Conservation (phyloP, 1,284 basidiomycete genomes). For the Cutaneotrichosporon sp. region DNA sequence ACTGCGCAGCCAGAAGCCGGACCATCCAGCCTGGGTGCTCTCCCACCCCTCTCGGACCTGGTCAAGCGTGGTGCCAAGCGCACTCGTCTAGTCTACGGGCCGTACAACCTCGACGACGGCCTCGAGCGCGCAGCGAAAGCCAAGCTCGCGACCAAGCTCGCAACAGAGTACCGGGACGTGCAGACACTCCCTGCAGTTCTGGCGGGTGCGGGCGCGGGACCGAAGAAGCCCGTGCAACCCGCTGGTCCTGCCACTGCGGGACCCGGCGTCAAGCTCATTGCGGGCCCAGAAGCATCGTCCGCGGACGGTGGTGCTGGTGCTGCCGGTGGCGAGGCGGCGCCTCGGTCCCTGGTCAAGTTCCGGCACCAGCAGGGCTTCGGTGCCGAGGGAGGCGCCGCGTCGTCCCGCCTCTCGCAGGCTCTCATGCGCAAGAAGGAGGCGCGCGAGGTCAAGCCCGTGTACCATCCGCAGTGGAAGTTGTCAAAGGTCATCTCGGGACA, state of each 20-base stretch:
- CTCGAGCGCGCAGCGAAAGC: conserved; percentile 52
- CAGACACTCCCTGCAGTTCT: conserved; percentile 80
- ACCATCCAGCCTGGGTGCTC: conserved; percentile 27
- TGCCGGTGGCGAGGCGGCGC: conserved; percentile 16
- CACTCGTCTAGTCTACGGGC: conserved; percentile 52
- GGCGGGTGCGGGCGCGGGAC: conserved; percentile 72
- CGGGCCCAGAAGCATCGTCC: conserved; percentile 2
- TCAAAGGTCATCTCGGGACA: conserved; percentile 96
- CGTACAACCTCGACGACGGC: conserved; percentile 35
- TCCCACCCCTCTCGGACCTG: conserved; percentile 51
- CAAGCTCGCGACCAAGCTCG: conserved; percentile 65
- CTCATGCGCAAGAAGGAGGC: conserved; percentile 87
- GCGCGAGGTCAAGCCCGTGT: conserved; percentile 86
- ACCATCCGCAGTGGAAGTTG: conserved; percentile 92
- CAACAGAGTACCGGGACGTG: conserved; percentile 80
- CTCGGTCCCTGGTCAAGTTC: conserved; percentile 49
- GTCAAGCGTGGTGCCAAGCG: conserved; percentile 52
- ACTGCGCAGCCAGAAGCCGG: conserved; percentile 22
- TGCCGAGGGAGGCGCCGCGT: conserved; percentile 50
- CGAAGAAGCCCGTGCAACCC: conserved; percentile 60
- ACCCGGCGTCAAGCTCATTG: conserved; percentile 55
- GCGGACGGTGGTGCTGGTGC: background rate
- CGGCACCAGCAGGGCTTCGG: conserved; percentile 53
- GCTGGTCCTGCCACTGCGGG: conserved; percentile 55
- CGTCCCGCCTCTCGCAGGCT: conserved; percentile 71